A percentile compares a stretch with the other conserved stretches of the same genome.
phyloP scores from a whole-genome alignment of 2,329 filamentous ascomycete species.

The Beauveria asiatica region DNA sequence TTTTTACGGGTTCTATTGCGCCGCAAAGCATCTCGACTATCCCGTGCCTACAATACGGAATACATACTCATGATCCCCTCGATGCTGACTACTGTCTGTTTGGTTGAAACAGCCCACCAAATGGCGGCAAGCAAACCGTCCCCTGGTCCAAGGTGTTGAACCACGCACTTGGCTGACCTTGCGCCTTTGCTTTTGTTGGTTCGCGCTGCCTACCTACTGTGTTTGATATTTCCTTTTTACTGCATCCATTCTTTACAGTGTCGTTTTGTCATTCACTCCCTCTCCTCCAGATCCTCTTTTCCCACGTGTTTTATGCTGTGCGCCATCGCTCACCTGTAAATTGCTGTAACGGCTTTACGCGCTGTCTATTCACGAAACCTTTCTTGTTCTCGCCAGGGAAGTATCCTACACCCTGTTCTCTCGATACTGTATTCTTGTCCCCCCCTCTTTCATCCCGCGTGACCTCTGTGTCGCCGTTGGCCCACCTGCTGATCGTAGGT shows the following conservation, averaged over 20 bases:
- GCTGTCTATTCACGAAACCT: neutral
- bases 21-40: neutral
- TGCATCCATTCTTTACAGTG: neutral
- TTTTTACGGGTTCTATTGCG: neutral
- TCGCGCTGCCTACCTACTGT: neutral
- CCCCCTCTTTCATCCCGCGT: neutral
- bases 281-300: neutral
- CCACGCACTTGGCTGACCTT: neutral
- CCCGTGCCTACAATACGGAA: neutral
- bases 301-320: conserved; percentile 2
- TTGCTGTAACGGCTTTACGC: neutral
- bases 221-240: neutral
- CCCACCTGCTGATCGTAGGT: neutral
- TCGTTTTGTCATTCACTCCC: neutral
- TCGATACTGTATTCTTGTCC: neutral
- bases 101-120: neutral
- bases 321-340: neutral
- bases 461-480: neutral
- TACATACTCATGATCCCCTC: no score
- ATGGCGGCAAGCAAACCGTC: neutral
- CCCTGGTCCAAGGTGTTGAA: neutral
- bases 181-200: neutral
- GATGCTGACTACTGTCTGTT: neutral
- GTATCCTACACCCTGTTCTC: neutral
- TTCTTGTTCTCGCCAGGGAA: neutral